Base-by-base conservation (phyloP, 257 asterid genomes). In the Ophiorrhiza pumila region DNA sequence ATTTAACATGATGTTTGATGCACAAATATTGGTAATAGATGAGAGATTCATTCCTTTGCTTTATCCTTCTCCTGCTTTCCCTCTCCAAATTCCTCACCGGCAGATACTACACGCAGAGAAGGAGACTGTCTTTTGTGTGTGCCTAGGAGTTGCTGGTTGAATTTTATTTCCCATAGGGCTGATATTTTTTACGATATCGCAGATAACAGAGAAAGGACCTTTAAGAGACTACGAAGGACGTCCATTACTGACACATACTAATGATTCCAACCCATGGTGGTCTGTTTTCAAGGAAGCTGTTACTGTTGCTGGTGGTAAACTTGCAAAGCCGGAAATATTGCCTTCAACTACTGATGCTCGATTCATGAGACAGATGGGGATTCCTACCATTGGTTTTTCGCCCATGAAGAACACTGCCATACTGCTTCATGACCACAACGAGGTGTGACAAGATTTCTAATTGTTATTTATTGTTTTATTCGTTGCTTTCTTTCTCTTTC, bases 241-340 rank as follows among this genome's bases (percentile, higher is more conserved):
- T 18, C 96, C 91, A 60, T 76, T 94, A 71, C n/a, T 88, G 86
- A 91, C 99, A 41, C 85, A 85, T 20, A 80, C 96, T 14, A 77
- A 93, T 57, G 88, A 84, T 65, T 87, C 98, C 49, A 94, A 94
- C 46, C 93, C 97, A 13, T 94, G 98, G 99, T 94, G 99, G 98
- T 57, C 87, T 15, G 70, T 91, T 47, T 90, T 94, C 69, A 71
- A 82, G 85, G 85, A 86, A 78, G 97, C 96, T 71, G 79, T 94
- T 71, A 72, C 77, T 69, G 82, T 79, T 50, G 90, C 93, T 62
- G 96, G 99, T n/a, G 96, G 90, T n/a, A 94, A 84, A 78, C 95
- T 94, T 69, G 89, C 90, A 15, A 90, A 83, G 85, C 97, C 99
- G 4, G 99, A 91, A 71, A 91, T 94, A 52, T 82, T 94, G 79